Base-by-base conservation (phyloP, 2,329 filamentous ascomycete genomes). In the Fusarium avenaceum region DNA sequence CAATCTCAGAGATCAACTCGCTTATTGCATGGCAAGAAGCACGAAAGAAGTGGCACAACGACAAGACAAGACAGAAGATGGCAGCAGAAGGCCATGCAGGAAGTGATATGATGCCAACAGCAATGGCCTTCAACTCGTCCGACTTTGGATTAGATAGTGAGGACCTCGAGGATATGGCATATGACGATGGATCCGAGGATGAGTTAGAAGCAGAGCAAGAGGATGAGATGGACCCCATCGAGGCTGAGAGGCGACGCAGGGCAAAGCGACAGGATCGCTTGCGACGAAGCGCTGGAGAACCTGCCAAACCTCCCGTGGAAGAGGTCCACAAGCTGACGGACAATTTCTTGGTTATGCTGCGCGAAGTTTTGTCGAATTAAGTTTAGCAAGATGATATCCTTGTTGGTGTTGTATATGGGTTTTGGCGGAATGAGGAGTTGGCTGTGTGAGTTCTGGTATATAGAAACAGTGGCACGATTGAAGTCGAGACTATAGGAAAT, bases 61-160 rank as follows among this genome's bases (percentile, higher is more conserved):
- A 97, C 80, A 99, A 99, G 85, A 99, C 96, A 10, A 85, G 94
- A 54, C 96, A 98, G 82, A 99, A 99, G 85, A 98, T 99, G 96
- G 96, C 96, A 0, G 94, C 93, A 3, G 94, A 95, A 74, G 84
- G 84, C 7, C 82, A 83, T 38, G 77, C 77, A 11, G 82, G 81
- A 51, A 79, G 80, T 19, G 83, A 84, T 26, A 79, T 85, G 57
- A 79, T 81, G 52, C 84, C 85, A 8, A 87, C 85, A 10, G 88
- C 83, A 24, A 82, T 84, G 69, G 82, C 78, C 15, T 96, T 98
- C 81, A 89, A 86, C 74, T 90, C 91, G 22, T 88, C 87, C 48
- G 96, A 99, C 80, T 99, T 99, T 81, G 96, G 96, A 1, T 82
- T 99, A 20, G 89, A 97, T 76, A 88, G 92, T 74, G 90, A 92